These are phyloP conservation scores for Tylopilus sp. DNA, from an alignment of 768 basidiomycete species.

Conservation along the genomic window DNA sequence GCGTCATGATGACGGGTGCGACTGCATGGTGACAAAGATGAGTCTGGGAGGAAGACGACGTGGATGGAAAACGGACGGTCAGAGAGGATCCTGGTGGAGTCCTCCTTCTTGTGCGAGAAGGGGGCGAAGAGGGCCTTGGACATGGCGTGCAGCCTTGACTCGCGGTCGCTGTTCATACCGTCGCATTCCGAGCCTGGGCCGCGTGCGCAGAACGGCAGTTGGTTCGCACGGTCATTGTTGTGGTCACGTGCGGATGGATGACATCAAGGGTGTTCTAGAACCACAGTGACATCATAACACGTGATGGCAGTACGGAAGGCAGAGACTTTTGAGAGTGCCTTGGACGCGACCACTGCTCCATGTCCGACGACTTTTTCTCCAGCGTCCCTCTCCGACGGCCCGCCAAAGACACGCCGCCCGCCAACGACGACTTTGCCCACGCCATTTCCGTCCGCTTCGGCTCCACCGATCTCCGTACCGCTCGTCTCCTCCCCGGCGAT, in stretches of 20 bases:
- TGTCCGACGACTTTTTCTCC: constrained; percentile 43
- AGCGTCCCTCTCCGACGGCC: constrained; percentile 25
- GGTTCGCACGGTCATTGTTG: neutral
- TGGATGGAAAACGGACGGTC: constrained; percentile 53
- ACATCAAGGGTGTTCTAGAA: constrained; percentile 28
- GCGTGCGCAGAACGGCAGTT: neutral
- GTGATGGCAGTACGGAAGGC: constrained; percentile 13
- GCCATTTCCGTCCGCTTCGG: constrained; percentile 51
- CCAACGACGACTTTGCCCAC: constrained; percentile 47
- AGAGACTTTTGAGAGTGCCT: neutral
- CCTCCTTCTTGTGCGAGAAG: constrained; percentile 54
- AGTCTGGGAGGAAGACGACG: neutral
- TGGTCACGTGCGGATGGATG: constrained; percentile 18
- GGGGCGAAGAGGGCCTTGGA: constrained; percentile 71
- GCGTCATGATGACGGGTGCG: constrained; percentile 89
- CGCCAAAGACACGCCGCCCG: constrained; percentile 14
- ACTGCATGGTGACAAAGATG: constrained; percentile 39
- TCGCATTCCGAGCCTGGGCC: neutral
- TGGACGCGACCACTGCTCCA: neutral
- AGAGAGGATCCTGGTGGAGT: constrained; percentile 69
- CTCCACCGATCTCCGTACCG: constrained; percentile 34
- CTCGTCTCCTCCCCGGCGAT: constrained; percentile 33
- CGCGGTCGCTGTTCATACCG: neutral
- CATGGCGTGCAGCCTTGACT: constrained; percentile 60
- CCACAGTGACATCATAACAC: constrained; percentile 30